Base-by-base conservation (phyloP, 345 rosid genomes). In the Stellera chamaejasme region DNA sequence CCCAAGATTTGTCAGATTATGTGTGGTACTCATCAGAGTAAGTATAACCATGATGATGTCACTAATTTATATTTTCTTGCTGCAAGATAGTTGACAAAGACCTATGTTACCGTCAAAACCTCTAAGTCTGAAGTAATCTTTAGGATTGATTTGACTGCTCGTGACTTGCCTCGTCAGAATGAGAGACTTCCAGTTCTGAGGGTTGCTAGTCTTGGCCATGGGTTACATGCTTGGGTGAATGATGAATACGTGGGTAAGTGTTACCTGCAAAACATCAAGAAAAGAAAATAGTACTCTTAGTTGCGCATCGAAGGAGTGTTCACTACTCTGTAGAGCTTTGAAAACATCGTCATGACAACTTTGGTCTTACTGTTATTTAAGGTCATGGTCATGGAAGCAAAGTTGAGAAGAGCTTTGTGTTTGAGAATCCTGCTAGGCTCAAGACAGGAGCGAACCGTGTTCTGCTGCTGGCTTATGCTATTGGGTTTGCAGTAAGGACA, bases 361-460 rank as follows among this genome's bases (percentile, higher is more conserved):
- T 32, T 32, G 39, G 39, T 32, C 9, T 32, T 2, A 8, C 39
- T 32, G 9, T 32, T 32, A 32, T 32, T 32, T 41, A 45, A 89
- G 95, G 95, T 64, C 50, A 66, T 45, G 79, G 64, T 43, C 95
- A 86, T 64, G 95, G 97, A 27, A 86, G 87, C 74, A 83, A 90
- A 16, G 59, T 75, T 1, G 86, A 84, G 56, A 90, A 86, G 80
- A 83, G 84, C 61, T 90, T 90, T 61, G 78, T 84, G 51, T 79
- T 90, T 42, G 71, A 79, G 59, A 75, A 61, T 10, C 49, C 75
- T 0, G 60, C 84, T 13, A 56, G 72, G 4, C 50, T 90, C 54
- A 72, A 66, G 62, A 36, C 69, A 13, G 97, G 92, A 52, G 55
- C 45, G n/a, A 86, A 86, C 66, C 58, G 63, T 2, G 77, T 90